Base-by-base conservation (phyloP, 2,329 filamentous ascomycete genomes). In the Epichloe hybrida region DNA sequence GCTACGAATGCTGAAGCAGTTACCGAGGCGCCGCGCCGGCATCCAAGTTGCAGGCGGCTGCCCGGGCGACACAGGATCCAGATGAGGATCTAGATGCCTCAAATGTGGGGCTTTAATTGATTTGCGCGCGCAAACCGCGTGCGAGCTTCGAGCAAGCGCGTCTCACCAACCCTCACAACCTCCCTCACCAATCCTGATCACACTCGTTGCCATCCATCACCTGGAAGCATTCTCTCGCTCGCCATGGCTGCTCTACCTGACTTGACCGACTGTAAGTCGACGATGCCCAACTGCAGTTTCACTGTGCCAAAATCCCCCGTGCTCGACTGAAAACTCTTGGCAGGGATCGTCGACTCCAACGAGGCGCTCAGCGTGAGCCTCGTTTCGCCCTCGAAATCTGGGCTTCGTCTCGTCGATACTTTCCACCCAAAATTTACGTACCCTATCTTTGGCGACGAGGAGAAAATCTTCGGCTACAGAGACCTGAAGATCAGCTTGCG, bases 391-490 rank as follows among this genome's bases (percentile, higher is more conserved):
- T 67, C 71, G 5, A 65, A 71, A 17, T 67, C 67, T 7, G 72
- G 72, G 56, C 62, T 77, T 47, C 79, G 77, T 59, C 77, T 75
- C 35, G 69, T 84, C 58, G 75, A 78, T 27, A 77, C 79, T 31
- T 97, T 98, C 66, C 76, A 87, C 54, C 94, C 93, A 0, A 79
- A 80, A 62, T 94, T 90, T 65, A 96, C 91, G 17, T 95, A 97
- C 66, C 74, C 88, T 1, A 85, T 98, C 56, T 96, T 97, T 59
- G 88, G 88, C 61, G 85, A 97, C n/a, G 84, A 93, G 8, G 89
- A 98, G 67, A 79, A 77, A 34, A 91, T 97, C 56, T 90, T 95
- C 59, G 91, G 91, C 38, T 95, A 96, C 72, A 83, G 88, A 64
- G 81, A 81, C 50, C 76, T 95, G 50, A 80, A 81, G 56, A 83